Evolutionary conservation across 768 basidiomycete species (phyloP), one percentile per base, ranked within the genome.

Genomic region (Phylloporus arenicola): DNA sequence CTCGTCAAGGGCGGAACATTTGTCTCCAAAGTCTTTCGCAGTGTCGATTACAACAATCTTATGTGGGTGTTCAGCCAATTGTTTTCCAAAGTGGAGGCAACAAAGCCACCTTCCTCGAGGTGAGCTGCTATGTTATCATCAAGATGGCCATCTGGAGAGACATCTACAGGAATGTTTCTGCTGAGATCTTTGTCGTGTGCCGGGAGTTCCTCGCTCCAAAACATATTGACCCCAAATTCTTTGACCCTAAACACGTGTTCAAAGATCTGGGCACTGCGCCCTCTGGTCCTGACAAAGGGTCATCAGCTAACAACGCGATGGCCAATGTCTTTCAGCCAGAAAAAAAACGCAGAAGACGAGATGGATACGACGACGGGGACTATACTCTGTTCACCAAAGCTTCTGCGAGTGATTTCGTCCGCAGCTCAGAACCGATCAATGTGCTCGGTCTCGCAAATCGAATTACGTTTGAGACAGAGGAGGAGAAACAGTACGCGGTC

Each of bases 181-280:
- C 96, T 12, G 96, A 99, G 71, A 99, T 99, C 64, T 99, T 99
- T 76, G 96, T 99, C 59, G 91, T 97, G 44, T 99, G 96, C 69
- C 86, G 86, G 50, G 91, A 90, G 51, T 99, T 92, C 72, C 79
- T 91, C 50, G 92, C 94, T 9, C 96, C 96, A 3, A 92, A 90
- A 68, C 79, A 86, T 59, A 95, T 99, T 60, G 96, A 99, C 63
- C 93, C 95, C 13, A 96, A 95, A 70, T 96, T 99, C 71, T 83
- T 99, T 54, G 94, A 97, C 66, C 91, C 95, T 3, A 91, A 84
- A 64, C 92, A 97, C 63, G 96, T 99, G 55, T 99, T 99, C 79
- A 94, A 96, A 68, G 95, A 97, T 45, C 73, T 90, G 19, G 72
- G 82, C 14, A 72, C 81, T 0, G 60, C 73, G 6, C 57, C 73